A percentile compares a stretch with the other conserved stretches of the same genome.
phyloP scores from a whole-genome alignment of 345 rosid species.

The Populus simonii region DNA sequence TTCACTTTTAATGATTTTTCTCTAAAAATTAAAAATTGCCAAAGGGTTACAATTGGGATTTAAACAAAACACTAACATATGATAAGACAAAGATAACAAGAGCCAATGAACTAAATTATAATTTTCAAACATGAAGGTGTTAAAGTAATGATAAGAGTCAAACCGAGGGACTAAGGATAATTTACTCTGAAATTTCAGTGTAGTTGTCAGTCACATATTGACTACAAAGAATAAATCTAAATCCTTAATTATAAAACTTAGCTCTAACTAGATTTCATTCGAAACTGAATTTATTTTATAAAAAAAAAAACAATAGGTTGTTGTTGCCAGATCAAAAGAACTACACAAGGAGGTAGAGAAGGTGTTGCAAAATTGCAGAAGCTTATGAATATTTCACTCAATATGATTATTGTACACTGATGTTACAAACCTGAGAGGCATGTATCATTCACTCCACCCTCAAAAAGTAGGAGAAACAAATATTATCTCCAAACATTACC shows the following conservation, averaged over 20 bases:
- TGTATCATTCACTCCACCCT: neutral
- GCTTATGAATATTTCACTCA: neutral
- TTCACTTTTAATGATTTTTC: neutral
- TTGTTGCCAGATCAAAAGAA: neutral
- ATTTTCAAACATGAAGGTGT: neutral
- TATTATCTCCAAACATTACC: conserved; percentile 1
- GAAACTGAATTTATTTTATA: too few relatives aligned
- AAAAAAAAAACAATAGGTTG: too few relatives aligned
- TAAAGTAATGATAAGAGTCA: neutral
- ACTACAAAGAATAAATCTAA: too few relatives aligned
- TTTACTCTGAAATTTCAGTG: neutral
- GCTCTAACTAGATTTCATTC: too few relatives aligned
- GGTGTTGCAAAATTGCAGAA: neutral
- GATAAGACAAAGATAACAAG: neutral
- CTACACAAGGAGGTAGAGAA: too few relatives aligned
- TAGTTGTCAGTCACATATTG: neutral
- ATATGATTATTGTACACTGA: conserved; percentile 13
- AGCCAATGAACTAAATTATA: neutral
- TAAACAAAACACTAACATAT: too few relatives aligned
- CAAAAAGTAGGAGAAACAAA: neutral
- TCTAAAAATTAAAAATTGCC: neutral
- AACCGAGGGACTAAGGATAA: neutral
- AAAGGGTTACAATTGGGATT: neutral
- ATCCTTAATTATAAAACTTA: too few relatives aligned
- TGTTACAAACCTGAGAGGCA: conserved; percentile 16